Base-by-base conservation (phyloP, 768 basidiomycete genomes). In the Astraeus odoratus region DNA sequence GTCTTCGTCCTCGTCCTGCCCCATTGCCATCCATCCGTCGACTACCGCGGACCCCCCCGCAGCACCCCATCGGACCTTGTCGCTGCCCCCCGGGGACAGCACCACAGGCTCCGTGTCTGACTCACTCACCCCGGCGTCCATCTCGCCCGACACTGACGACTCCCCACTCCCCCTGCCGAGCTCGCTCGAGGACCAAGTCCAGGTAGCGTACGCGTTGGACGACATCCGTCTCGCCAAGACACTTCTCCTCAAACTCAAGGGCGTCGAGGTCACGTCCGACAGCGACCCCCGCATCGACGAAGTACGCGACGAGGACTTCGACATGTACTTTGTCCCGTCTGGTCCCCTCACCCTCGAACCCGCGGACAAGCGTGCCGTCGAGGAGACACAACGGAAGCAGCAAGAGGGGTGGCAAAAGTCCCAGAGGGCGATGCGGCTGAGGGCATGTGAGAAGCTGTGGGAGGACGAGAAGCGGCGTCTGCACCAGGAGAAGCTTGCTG, bases 171-270 rank as follows among this genome's bases (percentile, higher is more conserved):
- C 67, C 4, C 52, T 72, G 39, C 60, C 74, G 3, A 64, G 56
- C 18, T 61, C 78, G 0, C 72, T 83, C 49, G 72, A 76, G 40
- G 82, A 83, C 68, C 78, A 77, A 59, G 71, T 83, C 29, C 80
- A 83, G 55, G 67, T 74, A 53, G 83, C 83, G 6, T 83, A 83
- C 54, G 79, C 81, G 0, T 67, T 72, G 50, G 81, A 84, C 58
- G 68, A 85, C 66, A 76, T 84, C 46, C 80, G 76, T 47, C 73
- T 77, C 49, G 81, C 82, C 36, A 80, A 78, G 65, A 67, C 78
- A 23, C 71, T 84, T 9, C 69, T 81, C n/a, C 65, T 85, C 40
- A 71, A 73, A 18, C 73, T 82, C 52, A 75, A 59, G 7, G 81
- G 81, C 50, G 73, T 82, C 44, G 73, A 81, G 47, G 76, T 83